A percentile compares a stretch with the other conserved stretches of the same genome.
Conservation (phyloP, 169 alveolate species). For the Eimeria necatrix region DNA sequence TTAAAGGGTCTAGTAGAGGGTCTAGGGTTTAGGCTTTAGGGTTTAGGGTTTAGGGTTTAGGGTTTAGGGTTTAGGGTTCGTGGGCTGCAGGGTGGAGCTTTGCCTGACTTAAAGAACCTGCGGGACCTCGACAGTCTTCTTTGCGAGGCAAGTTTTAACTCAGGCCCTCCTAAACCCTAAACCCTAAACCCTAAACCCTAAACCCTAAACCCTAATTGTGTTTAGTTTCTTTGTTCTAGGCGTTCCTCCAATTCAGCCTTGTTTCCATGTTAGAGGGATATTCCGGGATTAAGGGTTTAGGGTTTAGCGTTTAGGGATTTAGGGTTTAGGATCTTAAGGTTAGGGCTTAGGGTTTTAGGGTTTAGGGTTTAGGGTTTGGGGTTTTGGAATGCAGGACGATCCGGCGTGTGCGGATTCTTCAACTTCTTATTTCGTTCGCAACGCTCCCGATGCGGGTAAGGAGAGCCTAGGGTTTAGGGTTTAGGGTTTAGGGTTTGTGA, state of each 20-base stretch:
- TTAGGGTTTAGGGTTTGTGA: background rate
- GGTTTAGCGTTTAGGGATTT: background rate
- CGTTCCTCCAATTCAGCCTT: background rate
- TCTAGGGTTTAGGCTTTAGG: conserved; percentile 10
- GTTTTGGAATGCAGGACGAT: conserved; percentile 63
- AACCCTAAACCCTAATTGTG: background rate
- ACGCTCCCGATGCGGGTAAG: conserved; percentile 72
- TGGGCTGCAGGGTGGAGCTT: conserved; percentile 39
- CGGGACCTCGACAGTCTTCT: conserved; percentile 54
- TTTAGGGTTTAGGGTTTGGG: conserved; percentile 63
- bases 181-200: conserved; percentile 30
- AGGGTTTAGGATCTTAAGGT: background rate
- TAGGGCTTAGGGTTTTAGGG: conserved; percentile 1
- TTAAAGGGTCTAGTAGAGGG: conserved; percentile 7
- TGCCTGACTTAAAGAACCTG: conserved; percentile 55
- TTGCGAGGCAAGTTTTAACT: conserved; percentile 30
- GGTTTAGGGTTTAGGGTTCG: conserved; percentile 1
- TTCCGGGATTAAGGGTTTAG: background rate
- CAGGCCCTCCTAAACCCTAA: conserved; percentile 9
- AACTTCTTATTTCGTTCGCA: conserved; percentile 66
- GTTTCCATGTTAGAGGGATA: background rate
- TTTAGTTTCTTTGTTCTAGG: background rate
- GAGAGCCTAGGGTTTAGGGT: background rate
- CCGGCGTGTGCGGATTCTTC: conserved; percentile 76
- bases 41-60: conserved; percentile 50